Conservation (phyloP, 441 rosid genomes). For the Mallotus japonicus region DNA sequence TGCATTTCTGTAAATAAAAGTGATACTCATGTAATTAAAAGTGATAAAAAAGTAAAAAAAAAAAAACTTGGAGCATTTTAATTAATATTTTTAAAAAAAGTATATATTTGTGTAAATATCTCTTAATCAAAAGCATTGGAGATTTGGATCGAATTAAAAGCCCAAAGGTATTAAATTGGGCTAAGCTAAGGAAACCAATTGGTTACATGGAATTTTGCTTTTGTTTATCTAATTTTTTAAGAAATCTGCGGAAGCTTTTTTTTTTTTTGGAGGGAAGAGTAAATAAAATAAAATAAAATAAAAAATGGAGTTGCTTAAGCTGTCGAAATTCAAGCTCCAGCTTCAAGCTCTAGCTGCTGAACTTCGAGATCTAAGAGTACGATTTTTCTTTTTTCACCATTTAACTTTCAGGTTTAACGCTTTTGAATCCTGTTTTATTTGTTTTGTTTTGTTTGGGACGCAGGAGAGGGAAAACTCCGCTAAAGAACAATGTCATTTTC, state of each 20-base stretch:
- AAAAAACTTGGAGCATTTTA: no score
- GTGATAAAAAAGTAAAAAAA: no score
- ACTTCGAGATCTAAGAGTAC: constrained; percentile 63
- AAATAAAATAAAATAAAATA: not conserved
- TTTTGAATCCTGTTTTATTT: no score
- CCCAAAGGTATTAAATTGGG: not conserved
- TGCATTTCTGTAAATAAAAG: no score
- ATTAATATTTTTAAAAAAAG: no score
- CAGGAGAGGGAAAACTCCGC: constrained; percentile 61
- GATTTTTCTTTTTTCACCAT: not conserved
- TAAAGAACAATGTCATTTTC: constrained; percentile 43
- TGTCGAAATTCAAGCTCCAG: constrained; percentile 74
- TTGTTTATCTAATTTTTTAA: no score
- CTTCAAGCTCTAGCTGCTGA: constrained; percentile 60
- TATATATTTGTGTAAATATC: no score
- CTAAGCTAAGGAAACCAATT: no score
- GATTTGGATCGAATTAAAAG: not conserved
- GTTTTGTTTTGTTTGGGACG: constrained; percentile 1
- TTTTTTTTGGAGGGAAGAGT: constrained; percentile 23
- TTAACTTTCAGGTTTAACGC: no score
- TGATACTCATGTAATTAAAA: no score
- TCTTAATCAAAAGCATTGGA: no score
- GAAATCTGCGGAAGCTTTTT: no score
- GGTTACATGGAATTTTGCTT: not conserved
- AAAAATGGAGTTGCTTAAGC: constrained; percentile 76